Conservation (phyloP, 1,284 basidiomycete genomes). For the Marasmius fiardii region DNA sequence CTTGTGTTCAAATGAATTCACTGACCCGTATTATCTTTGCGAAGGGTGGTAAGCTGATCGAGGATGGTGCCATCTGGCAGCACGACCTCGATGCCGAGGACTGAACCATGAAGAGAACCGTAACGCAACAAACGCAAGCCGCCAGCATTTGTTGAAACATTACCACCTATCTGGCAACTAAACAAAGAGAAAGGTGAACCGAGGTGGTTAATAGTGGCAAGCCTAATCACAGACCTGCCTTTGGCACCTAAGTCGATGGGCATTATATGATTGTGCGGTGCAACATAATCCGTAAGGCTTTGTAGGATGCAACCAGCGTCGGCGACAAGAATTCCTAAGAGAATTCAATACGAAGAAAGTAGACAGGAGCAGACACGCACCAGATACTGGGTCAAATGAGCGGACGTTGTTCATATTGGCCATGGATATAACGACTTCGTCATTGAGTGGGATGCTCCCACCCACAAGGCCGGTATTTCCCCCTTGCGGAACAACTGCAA, state of each 20-base stretch:
- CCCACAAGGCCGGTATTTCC: conserved; percentile 98
- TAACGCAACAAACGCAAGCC: conserved; percentile 93
- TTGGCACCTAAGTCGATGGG: conserved; percentile 98
- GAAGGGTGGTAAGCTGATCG: conserved; percentile 77
- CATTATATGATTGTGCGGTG: conserved; percentile 92
- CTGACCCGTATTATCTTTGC: conserved; percentile 96
- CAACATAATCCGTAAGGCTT: conserved; percentile 82
- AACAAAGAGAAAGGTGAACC: conserved; percentile 1
- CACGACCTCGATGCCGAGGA: conserved; percentile 97
- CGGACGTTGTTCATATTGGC: conserved; percentile 84
- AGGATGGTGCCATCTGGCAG: conserved; percentile 96
- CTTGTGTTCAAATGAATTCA: conserved; percentile 1
- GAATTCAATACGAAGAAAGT: background rate
- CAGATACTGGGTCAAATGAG: conserved; percentile 90
- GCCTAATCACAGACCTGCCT: conserved; percentile 66
- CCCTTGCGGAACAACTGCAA: conserved; percentile 94
- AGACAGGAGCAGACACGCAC: conserved; percentile 38
- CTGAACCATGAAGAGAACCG: conserved; percentile 92
- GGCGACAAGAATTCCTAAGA: conserved; percentile 65
- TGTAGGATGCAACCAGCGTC: conserved; percentile 97
- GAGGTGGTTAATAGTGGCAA: background rate
- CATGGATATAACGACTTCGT: conserved; percentile 88
- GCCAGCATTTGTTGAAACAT: conserved; percentile 96
- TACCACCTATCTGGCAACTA: conserved; percentile 97
- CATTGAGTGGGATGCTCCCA: conserved; percentile 88